These are phyloP conservation scores for Arctostaphylos glauca DNA, from an alignment of 148 eudicot species.

Conservation along the genomic window DNA sequence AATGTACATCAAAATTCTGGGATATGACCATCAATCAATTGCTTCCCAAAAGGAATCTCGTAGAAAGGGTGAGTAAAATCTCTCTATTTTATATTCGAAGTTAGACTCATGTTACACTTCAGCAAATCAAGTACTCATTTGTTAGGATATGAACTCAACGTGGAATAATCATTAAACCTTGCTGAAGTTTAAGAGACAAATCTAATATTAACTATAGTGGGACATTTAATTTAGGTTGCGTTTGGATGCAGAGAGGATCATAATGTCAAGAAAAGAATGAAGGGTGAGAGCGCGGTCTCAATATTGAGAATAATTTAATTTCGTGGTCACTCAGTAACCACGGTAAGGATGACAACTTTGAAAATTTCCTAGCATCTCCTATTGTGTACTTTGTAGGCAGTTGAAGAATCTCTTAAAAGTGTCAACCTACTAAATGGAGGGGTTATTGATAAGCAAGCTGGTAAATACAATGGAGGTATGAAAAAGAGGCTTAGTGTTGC, in stretches of 20 bases:
- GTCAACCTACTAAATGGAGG: conserved; percentile 80
- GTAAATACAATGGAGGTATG: conserved; percentile 93
- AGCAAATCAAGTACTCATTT: no score
- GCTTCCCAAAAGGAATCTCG: no score
- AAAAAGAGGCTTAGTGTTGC: conserved; percentile 95
- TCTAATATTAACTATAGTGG: background rate
- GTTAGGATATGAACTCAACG: no score
- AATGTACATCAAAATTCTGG: no score
- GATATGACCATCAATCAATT: no score
- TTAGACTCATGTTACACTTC: no score
- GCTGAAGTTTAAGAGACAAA: background rate
- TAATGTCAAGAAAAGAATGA: background rate
- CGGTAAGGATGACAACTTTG: no score
- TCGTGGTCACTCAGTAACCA: no score
- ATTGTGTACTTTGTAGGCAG: conserved; percentile 47
- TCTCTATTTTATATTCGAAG: no score
- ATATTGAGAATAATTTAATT: background rate
- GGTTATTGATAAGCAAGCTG: conserved; percentile 66
- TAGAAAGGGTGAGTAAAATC: no score
- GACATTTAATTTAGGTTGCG: background rate
- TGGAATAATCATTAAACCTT: no score
- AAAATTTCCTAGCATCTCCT: no score
- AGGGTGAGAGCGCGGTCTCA: background rate
- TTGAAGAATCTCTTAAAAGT: conserved; percentile 79
- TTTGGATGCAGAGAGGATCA: background rate